Conservation (phyloP, 768 basidiomycete genomes). For the Termitomyces sp. region DNA sequence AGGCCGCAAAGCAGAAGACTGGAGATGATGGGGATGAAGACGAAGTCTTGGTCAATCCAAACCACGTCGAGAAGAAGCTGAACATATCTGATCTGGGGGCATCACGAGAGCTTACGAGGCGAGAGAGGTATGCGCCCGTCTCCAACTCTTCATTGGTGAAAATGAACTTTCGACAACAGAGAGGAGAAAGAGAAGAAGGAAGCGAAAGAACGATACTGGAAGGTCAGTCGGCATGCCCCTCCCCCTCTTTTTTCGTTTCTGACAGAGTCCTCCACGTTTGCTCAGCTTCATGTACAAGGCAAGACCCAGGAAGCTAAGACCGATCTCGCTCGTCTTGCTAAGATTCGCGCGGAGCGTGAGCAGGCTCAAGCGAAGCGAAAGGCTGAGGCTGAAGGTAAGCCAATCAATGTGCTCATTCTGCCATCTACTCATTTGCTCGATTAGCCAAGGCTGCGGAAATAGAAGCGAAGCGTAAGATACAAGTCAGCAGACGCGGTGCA, state of each 20-base stretch:
- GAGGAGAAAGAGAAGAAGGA: conserved; percentile 92
- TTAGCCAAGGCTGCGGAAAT: conserved; percentile 61
- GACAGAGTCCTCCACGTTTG: background rate
- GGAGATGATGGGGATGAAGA: conserved; percentile 44
- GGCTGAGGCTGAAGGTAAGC: conserved; percentile 81
- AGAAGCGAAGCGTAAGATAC: conserved; percentile 54
- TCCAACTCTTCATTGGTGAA: background rate
- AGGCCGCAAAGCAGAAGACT: conserved; percentile 29
- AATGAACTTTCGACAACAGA: conserved; percentile 29
- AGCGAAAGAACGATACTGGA: conserved; percentile 83
- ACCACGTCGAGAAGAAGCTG: conserved; percentile 68
- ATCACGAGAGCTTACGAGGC: conserved; percentile 55
- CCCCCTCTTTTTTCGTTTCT: background rate
- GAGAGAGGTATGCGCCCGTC: conserved; percentile 47
- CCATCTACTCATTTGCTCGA: background rate
- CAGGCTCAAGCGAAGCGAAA: conserved; percentile 82
- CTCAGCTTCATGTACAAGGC: conserved; percentile 65
- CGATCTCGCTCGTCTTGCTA: conserved; percentile 80
- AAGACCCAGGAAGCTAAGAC: conserved; percentile 89
- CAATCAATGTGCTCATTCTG: background rate
- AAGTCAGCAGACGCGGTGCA: conserved; percentile 16
- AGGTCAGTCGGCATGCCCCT: conserved; percentile 36
- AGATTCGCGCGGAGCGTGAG: conserved; percentile 85
- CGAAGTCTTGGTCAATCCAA: conserved; percentile 71
- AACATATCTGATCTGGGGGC: conserved; percentile 70